Conservation (phyloP, 1,284 basidiomycete species). For the Paramarasmius palmivorus region DNA sequence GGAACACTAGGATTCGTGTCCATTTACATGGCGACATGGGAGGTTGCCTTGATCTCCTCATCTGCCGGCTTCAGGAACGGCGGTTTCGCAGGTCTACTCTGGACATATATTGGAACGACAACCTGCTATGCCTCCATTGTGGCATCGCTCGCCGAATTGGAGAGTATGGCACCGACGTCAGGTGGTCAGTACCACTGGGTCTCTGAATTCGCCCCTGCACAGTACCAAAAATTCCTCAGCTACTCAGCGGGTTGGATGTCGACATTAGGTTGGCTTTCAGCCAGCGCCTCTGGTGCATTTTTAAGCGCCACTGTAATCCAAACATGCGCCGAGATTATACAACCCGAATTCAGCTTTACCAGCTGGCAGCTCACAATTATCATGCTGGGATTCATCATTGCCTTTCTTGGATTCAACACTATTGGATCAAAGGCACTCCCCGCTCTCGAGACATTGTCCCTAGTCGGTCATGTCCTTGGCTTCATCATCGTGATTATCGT, state of each 20-base stretch:
- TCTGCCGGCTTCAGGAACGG: background rate
- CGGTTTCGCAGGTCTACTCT: background rate
- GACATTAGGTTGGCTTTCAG: background rate
- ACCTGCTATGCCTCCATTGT: background rate
- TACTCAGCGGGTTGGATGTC: background rate
- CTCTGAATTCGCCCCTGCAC: background rate
- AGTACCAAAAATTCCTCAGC: background rate
- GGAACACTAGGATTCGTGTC: background rate
- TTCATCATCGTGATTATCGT: background rate
- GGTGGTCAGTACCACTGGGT: constrained; percentile 3
- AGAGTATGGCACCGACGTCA: background rate
- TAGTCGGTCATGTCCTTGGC: background rate
- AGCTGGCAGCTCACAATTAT: background rate
- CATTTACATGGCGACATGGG: constrained; percentile 1
- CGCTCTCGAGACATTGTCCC: background rate
- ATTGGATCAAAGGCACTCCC: background rate
- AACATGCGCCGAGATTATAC: background rate
- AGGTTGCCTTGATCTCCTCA: background rate
- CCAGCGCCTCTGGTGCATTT: background rate
- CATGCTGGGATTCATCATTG: background rate
- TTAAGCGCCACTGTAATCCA: background rate
- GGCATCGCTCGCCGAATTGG: background rate
- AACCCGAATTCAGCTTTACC: background rate
- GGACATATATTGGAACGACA: background rate
- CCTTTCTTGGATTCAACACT: background rate